Evolutionary conservation across 176 grass and related monocot genomes (phyloP).

Genomic region (Thinopyrum elongatum): DNA sequence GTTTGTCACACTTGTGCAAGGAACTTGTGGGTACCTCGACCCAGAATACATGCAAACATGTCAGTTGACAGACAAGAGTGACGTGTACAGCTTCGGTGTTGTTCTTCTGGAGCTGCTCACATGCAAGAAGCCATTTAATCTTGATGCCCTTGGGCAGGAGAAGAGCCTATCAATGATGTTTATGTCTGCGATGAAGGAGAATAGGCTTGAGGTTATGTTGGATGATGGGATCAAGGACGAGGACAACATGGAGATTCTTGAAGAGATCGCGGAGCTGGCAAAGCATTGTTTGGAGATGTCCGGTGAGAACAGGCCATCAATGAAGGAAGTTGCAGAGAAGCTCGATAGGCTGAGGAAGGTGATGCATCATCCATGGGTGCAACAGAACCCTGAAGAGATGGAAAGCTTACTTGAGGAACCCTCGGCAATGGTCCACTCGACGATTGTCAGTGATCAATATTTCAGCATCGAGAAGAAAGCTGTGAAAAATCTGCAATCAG

Average conservation of each 20-base stretch:
- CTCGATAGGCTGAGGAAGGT: not conserved
- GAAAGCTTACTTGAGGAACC: not conserved
- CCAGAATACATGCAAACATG: not conserved
- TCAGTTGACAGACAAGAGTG: not conserved
- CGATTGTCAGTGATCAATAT: not conserved
- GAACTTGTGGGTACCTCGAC: not conserved
- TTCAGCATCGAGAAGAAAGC: not conserved
- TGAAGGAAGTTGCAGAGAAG: not conserved
- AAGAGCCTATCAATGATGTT: not conserved
- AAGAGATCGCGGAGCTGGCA: not conserved
- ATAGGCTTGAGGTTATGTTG: not conserved
- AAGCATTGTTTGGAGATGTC: not conserved
- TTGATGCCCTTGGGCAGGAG: not conserved
- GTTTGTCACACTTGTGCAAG: not conserved
- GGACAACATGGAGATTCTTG: not conserved
- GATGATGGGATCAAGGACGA: not conserved
- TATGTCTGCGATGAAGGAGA: not conserved
- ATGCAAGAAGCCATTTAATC: not conserved
- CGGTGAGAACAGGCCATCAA: not conserved
- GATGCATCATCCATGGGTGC: not conserved
- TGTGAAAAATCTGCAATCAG: not conserved
- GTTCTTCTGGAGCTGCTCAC: not conserved
- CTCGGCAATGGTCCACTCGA: not conserved
- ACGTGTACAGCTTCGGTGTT: not conserved
- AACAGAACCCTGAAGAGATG: not conserved